phyloP scores from a whole-genome alignment of 2,329 filamentous ascomycete genomes.

The Hirsutella rhossiliensis region DNA sequence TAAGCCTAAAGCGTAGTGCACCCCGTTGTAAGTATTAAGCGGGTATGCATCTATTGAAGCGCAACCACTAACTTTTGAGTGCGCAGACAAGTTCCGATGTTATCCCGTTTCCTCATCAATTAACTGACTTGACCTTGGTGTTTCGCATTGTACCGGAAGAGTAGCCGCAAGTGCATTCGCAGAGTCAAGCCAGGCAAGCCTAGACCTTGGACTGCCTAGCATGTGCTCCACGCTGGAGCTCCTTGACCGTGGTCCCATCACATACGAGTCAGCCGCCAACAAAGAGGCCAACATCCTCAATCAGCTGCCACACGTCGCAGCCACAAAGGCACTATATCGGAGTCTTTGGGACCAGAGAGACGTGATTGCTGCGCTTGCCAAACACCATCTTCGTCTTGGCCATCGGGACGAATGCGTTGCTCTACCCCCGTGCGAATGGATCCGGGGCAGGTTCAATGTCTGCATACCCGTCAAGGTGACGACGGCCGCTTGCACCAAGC shows the following conservation, averaged over 20 bases:
- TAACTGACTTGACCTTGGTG: no score
- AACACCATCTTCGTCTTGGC: neutral
- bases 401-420: neutral
- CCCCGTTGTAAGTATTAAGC: no score
- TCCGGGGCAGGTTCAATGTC: slow-evolving; percentile 18
- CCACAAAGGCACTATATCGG: neutral
- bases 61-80: no score
- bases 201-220: no score
- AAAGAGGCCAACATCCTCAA: neutral
- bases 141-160: no score
- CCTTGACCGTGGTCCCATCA: neutral
- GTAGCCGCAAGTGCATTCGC: no score
- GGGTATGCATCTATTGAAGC: no score
- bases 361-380: neutral
- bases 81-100: no score
- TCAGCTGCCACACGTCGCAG: neutral
- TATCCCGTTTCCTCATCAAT: no score
- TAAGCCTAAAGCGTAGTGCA: no score
- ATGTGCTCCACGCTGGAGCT: neutral
- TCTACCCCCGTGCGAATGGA: slow-evolving; percentile 9
- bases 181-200: no score
- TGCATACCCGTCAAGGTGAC: slow-evolving; percentile 13
- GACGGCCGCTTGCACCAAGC: neutral
- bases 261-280: neutral
- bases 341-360: neutral